Conservation (phyloP, 2,329 filamentous ascomycete genomes). For the Pseudocercospora ulei region DNA sequence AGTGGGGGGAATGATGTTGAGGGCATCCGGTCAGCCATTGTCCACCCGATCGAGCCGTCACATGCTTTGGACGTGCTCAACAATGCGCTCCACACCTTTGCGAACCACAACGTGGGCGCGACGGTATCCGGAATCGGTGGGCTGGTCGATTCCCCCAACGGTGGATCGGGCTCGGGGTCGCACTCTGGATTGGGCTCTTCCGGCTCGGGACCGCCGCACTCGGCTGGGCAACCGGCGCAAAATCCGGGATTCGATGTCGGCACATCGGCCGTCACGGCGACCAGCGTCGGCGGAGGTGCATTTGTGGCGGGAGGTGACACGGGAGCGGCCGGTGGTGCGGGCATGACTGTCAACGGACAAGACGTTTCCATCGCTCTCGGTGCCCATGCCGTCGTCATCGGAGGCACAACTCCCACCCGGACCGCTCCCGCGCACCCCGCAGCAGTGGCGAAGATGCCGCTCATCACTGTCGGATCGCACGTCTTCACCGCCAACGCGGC, state of each 20-base stretch:
- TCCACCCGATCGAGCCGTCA: slow-evolving; percentile 15
- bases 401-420: slow-evolving; percentile 27
- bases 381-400: slow-evolving; percentile 34
- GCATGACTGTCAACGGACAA: slow-evolving; percentile 33
- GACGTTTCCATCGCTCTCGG: slow-evolving; percentile 31
- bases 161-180: neutral
- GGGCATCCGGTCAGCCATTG: slow-evolving; percentile 14
- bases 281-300: slow-evolving; percentile 13
- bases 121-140: slow-evolving; percentile 16
- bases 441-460: slow-evolving; percentile 25
- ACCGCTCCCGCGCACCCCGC: slow-evolving; percentile 14
- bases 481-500: slow-evolving; percentile 40
- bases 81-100: slow-evolving; percentile 14
- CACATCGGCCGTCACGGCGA: slow-evolving; percentile 20
- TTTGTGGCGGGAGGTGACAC: slow-evolving; percentile 29
- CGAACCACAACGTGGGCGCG: slow-evolving; percentile 7
- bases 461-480: slow-evolving; percentile 37
- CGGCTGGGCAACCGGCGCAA: slow-evolving; percentile 3
- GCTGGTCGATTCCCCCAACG: neutral
- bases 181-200: neutral
- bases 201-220: slow-evolving; percentile 8
- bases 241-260: slow-evolving; percentile 18
- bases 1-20: slow-evolving; percentile 12
- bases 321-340: slow-evolving; percentile 25
- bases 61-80: slow-evolving; percentile 20